phyloP scores from a whole-genome alignment of 345 rosid genomes.

The Bruguiera parviflora region DNA sequence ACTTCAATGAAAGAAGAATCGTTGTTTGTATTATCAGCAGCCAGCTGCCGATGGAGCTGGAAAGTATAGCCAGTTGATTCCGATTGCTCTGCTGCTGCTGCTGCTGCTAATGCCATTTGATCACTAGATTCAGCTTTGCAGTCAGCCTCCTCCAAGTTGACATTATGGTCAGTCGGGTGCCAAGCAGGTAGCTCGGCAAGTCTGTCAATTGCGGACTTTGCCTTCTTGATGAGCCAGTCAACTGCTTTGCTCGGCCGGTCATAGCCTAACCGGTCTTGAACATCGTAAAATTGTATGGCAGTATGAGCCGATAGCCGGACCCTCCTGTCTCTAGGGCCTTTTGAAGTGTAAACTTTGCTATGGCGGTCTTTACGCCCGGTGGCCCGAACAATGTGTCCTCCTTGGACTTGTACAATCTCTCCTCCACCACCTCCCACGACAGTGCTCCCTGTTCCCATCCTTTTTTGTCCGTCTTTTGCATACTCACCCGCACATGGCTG shows the following conservation, averaged over 20 bases:
- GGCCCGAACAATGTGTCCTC: slow-evolving; percentile 74
- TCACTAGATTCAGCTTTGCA: slow-evolving; percentile 30
- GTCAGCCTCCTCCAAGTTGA: slow-evolving; percentile 13
- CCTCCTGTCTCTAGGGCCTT: slow-evolving; percentile 76
- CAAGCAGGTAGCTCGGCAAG: slow-evolving; percentile 54
- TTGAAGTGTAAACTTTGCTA: slow-evolving; percentile 76
- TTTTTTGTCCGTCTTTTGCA: slow-evolving; percentile 17
- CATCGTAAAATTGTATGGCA: slow-evolving; percentile 84
- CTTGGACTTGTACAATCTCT: slow-evolving; percentile 71
- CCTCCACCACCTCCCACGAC: slow-evolving; percentile 27
- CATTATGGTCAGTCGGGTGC: slow-evolving; percentile 20
- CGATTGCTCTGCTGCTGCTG: slow-evolving; percentile 28
- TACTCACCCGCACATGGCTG: slow-evolving; percentile 7
- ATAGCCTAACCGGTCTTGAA: slow-evolving; percentile 80
- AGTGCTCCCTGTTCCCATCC: slow-evolving; percentile 44
- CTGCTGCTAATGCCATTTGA: slow-evolving; percentile 15
- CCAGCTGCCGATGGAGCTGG: slow-evolving; percentile 39
- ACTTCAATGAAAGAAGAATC: slow-evolving; percentile 32
- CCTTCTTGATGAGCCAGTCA: slow-evolving; percentile 85
- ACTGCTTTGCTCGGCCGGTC: slow-evolving; percentile 90
- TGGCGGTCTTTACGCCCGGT: slow-evolving; percentile 78
- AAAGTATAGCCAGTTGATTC: slow-evolving; percentile 44
- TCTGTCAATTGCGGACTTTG: slow-evolving; percentile 68
- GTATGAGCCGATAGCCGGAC: slow-evolving; percentile 83
- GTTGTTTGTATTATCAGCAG: slow-evolving; percentile 27